Evolutionary conservation across 2,329 filamentous ascomycete species (phyloP), one percentile per base, ranked within the genome.

Genomic region (Lecanosticta acicola): DNA sequence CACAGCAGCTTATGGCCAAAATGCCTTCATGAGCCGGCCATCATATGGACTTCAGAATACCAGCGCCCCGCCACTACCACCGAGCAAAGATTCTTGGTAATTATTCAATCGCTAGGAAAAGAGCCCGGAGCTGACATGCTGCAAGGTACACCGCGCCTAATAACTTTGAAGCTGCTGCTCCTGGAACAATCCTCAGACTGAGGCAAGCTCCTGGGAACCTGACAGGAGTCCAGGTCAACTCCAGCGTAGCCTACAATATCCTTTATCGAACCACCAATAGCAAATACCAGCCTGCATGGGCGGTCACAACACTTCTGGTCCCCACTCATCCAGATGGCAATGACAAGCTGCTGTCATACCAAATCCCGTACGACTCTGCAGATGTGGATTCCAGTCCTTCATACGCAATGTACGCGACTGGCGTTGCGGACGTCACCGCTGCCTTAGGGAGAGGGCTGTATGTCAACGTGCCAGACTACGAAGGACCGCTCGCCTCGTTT

Each of bases 391-490:
- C 59, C 3, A 63, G 62, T 51, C 73, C 62, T 32, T 71, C 63
- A 26, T 72, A 67, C 43, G 48, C 56, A 1, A 56, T 68, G n/a
- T 64, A 66, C 52, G 16, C 42, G 16, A 3, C 4, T 4, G 41
- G 14, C 17, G 36, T 51, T 11, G 14, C 39, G 9, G 56, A 59
- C 33, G 62, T 73, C 32, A 43, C 58, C 7, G 43, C 59, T 1
- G 66, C 67, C 1, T 66, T 78, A 1, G 60, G 63, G 10, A 4
- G 64, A 52, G 72, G 73, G 4, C 76, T 72, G 72, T 61, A 70
- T 16, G 69, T 78, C 18, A 70, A 67, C 13, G 59, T 71, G 5
- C 72, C 74, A 0, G 75, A 77, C 52, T 71, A 67, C 43, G 66
- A 73, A 44, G 54, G 55, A n/a, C 69, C 70, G 2, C 58, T 59